Percentiles rank a stretch among this genome's conserved stretches.
Evolutionary conservation across 805 yeast genomes (phyloP).

Genomic region (Saturnispora diversa): DNA sequence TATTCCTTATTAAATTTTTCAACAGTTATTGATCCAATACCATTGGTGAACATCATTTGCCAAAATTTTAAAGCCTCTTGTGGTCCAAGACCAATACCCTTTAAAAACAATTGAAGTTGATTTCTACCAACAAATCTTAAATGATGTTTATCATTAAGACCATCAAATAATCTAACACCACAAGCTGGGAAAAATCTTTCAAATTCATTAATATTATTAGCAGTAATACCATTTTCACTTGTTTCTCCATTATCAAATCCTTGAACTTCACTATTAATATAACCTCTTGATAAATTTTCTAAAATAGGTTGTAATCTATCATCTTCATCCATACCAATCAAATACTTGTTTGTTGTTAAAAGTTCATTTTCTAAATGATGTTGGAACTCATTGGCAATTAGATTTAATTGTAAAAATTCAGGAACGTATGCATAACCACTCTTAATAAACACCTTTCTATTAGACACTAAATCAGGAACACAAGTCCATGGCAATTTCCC

Average conservation of each 20-base stretch:
- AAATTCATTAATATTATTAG: conserved; percentile 49
- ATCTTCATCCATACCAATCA: conserved; percentile 86
- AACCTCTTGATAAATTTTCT: conserved; percentile 67
- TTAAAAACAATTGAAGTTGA: conserved; percentile 75
- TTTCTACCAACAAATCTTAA: conserved; percentile 77
- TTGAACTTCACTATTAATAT: conserved; percentile 45
- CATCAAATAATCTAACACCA: conserved; percentile 47
- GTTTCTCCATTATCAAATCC: conserved; percentile 12
- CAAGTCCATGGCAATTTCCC: conserved; percentile 84
- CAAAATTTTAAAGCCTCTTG: conserved; percentile 88
- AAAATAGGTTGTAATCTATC: conserved; percentile 81
- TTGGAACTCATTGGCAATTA: conserved; percentile 63
- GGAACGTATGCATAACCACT: conserved; percentile 82
- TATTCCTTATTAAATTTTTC: conserved; percentile 86
- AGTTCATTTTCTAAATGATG: conserved; percentile 44
- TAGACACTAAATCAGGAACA: conserved; percentile 67
- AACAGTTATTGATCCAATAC: conserved; percentile 41
- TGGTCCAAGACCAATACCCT: conserved; percentile 79
- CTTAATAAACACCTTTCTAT: conserved; percentile 59
- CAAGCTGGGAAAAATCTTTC: conserved; percentile 76
- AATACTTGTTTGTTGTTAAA: conserved; percentile 59
- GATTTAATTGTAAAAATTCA: conserved; percentile 63
- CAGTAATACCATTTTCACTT: conserved; percentile 36
- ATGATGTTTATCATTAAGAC: conserved; percentile 56
- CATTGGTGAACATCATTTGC: conserved; percentile 58